Evolutionary conservation across 2,329 filamentous ascomycete species (phyloP), one percentile per base, ranked within the genome.

Genomic region (Trichoderma koningii): DNA sequence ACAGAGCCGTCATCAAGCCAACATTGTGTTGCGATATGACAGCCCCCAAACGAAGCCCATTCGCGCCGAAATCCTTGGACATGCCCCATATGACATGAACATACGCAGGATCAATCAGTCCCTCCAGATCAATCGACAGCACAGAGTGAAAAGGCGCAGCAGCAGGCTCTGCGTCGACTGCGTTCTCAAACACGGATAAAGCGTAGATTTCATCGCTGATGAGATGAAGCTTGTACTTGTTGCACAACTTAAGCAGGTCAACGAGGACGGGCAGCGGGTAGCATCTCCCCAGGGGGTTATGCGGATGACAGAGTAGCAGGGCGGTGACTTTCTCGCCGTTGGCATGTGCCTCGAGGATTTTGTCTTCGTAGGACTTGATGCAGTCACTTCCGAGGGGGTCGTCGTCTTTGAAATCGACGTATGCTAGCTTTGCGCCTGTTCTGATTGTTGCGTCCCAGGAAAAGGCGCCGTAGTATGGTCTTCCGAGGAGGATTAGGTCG

Each of bases 11-110:
- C 50, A 78, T 76, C 0, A 84, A 68, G 0, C 71, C 68, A 2
- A 69, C 56, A 64, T 82, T 84, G 38, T 75, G 70, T 62, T 82
- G 82, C 5, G 81, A 82, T 23, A 84, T 75, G n/a, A 85, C 73
- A 19, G 74, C 76, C 0, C 84, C 84, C 4, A 86, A 67, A 0
- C 84, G 79, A 7, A 86, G 73, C 0, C 85, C 85, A 48, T 85
- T 85, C 21, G 82, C 81, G 26, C 83, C 82, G 71, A 87, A 87
- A 71, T 86, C 84, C 69, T 83, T 81, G 57, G 74, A 77, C 69
- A 79, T 75, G 26, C 78, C 76, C 72, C 81, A 79, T 23, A 84
- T 71, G 1, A 85, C 79, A 70, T 88, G 85, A 0, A 87, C 75
- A 1, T 80, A 76, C 7, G 71, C 67, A 1, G 79, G 75, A 64